Evolutionary conservation across 306 rosid genomes (phyloP).

Genomic region (Trifolium dubium): DNA sequence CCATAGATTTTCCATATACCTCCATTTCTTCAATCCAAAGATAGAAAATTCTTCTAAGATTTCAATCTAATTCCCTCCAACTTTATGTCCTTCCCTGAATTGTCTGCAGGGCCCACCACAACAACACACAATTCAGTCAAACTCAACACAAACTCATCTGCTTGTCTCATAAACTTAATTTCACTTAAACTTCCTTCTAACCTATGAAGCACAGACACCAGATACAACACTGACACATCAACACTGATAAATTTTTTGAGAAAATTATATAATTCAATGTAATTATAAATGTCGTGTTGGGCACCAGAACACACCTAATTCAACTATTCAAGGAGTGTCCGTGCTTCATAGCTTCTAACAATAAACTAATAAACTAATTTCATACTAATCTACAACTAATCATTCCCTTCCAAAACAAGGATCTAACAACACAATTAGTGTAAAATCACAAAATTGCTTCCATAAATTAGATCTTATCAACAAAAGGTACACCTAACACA

Average conservation of each 20-base stretch:
- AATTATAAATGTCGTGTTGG: no score
- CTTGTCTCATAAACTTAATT: constrained; percentile 27
- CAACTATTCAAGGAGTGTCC: no score
- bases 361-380: constrained; percentile 15
- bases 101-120: constrained; percentile 76
- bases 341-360: not conserved
- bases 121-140: constrained; percentile 59
- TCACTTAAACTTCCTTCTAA: constrained; percentile 11
- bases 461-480: constrained; percentile 28
- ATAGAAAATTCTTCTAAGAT: constrained; percentile 55
- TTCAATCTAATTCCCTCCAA: constrained; percentile 53
- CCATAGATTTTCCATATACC: constrained; percentile 79
- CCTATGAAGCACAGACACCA: no score
- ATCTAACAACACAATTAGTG: not conserved
- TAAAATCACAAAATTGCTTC: constrained; percentile 26
- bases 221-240: no score
- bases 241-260: no score
- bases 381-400: constrained; percentile 16
- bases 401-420: constrained; percentile 28
- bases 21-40: constrained; percentile 69
- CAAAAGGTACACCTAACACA: not conserved
- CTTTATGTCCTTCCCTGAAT: constrained; percentile 53
- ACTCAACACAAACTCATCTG: constrained; percentile 46
- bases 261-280: no score
- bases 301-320: no score